Evolutionary conservation across 768 basidiomycete genomes (phyloP).

Genomic region (Collybia sordida): DNA sequence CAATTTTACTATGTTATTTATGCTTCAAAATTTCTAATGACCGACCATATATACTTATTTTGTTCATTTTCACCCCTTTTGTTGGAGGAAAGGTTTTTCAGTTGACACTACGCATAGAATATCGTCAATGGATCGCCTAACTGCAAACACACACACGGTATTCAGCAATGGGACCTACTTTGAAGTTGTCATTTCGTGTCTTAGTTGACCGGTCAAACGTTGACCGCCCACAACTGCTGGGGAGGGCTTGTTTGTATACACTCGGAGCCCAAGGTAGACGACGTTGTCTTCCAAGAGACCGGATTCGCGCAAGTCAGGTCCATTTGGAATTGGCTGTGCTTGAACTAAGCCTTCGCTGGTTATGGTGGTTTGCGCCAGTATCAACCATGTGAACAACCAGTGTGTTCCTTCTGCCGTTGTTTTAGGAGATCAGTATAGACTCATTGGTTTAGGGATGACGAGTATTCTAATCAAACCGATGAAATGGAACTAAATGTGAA

Average conservation of each 20-base stretch:
- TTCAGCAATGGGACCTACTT: too few species aligned
- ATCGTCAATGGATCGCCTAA: too few species aligned
- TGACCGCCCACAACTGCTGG: constrained; percentile 1
- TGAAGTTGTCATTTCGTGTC: constrained; percentile 19
- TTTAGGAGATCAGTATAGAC: not conserved
- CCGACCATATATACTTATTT: too few species aligned
- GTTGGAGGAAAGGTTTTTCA: too few species aligned
- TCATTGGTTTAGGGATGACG: constrained; percentile 20
- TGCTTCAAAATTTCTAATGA: too few species aligned
- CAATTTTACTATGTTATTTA: too few species aligned
- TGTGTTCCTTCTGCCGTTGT: constrained; percentile 10
- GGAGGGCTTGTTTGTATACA: constrained; percentile 7
- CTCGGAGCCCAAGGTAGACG: constrained; percentile 18
- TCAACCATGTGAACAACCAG: constrained; percentile 66
- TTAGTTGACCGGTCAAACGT: not conserved
- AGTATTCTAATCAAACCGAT: constrained; percentile 28
- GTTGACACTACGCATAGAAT: too few species aligned
- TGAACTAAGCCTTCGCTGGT: constrained; percentile 62
- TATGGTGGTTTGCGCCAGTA: constrained; percentile 48
- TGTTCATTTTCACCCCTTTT: too few species aligned
- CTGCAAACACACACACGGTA: too few species aligned
- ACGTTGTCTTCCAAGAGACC: not conserved
- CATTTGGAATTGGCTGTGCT: not conserved
- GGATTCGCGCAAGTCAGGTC: not conserved
- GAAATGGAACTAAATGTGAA: not conserved